Conservation (phyloP, 176 grass and related monocot species). For the Hyparrhenia diplandra region DNA sequence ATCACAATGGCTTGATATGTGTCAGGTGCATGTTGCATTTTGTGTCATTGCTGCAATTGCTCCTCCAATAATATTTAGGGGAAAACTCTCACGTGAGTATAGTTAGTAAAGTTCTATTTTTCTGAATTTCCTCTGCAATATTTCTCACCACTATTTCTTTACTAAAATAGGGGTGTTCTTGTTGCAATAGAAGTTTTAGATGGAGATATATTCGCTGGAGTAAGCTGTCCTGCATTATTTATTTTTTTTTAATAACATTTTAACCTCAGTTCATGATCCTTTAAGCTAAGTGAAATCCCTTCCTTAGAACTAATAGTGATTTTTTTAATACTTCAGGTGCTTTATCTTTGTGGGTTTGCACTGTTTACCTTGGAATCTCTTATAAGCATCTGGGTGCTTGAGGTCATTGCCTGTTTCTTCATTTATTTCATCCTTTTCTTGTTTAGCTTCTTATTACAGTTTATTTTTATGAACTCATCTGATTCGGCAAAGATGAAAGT, state of each 20-base stretch:
- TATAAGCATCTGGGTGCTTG: slow-evolving; percentile 88
- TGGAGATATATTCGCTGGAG: slow-evolving; percentile 48
- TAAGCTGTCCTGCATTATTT: slow-evolving; percentile 41
- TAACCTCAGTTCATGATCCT: background rate
- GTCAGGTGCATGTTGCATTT: slow-evolving; percentile 75
- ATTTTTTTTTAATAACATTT: background rate
- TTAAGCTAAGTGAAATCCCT: background rate
- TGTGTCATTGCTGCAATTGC: slow-evolving; percentile 73
- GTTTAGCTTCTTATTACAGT: background rate
- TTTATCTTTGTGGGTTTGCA: slow-evolving; percentile 75
- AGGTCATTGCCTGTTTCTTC: slow-evolving; percentile 51
- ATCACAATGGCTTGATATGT: slow-evolving; percentile 19
- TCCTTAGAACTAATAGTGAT: background rate
- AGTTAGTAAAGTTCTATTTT: background rate
- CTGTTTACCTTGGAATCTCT: slow-evolving; percentile 70
- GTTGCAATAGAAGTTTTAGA: slow-evolving; percentile 67
- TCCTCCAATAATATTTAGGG: slow-evolving; percentile 84
- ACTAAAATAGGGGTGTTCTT: slow-evolving; percentile 68
- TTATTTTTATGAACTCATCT: slow-evolving; percentile 1
- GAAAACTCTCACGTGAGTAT: slow-evolving; percentile 62
- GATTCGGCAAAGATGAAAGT: background rate
- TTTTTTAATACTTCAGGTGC: slow-evolving; percentile 40
- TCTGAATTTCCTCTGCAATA: background rate
- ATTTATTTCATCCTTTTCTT: background rate
- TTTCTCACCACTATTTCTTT: slow-evolving; percentile 21